A percentile compares a stretch with the other conserved stretches of the same genome.
Conservation (phyloP, 441 rosid genomes). For the Eutrema salsugineum region DNA sequence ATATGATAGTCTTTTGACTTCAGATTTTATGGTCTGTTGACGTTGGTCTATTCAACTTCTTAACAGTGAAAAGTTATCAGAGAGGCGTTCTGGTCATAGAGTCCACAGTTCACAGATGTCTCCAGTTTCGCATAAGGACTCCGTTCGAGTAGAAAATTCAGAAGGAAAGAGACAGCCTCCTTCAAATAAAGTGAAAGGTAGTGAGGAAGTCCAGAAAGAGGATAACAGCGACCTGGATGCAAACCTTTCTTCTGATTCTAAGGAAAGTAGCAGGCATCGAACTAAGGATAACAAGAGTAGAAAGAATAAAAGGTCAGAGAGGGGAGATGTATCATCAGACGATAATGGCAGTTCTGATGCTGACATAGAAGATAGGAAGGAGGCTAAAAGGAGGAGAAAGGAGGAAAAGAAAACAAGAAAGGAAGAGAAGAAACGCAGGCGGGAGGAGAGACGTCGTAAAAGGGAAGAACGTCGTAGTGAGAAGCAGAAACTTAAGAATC, state of each 20-base stretch:
- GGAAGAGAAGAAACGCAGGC: constrained; percentile 78
- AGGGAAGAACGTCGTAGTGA: constrained; percentile 76
- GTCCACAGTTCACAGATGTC: constrained; percentile 41
- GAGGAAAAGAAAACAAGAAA: constrained; percentile 81
- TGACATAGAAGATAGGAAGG: constrained; percentile 75
- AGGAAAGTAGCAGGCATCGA: constrained; percentile 45
- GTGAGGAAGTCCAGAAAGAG: constrained; percentile 39
- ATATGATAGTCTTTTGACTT: constrained; percentile 1
- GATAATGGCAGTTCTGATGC: constrained; percentile 55
- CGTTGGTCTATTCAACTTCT: constrained; percentile 5
- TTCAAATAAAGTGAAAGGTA: constrained; percentile 34
- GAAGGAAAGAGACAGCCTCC: constrained; percentile 38
- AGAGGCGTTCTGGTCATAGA: constrained; percentile 30
- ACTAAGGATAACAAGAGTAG: constrained; percentile 49
- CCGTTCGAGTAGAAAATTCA: constrained; percentile 35
- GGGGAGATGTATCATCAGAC: constrained; percentile 59
- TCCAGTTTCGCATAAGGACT: constrained; percentile 36
- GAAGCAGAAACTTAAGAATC: constrained; percentile 59
- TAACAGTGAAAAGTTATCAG: constrained; percentile 56
- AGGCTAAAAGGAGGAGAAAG: constrained; percentile 79
- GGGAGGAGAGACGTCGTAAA: constrained; percentile 76
- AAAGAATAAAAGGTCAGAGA: constrained; percentile 59
- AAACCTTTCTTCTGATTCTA: constrained; percentile 44
- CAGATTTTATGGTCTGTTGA: not conserved
- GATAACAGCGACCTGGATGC: constrained; percentile 39